Percentiles rank a stretch among this genome's conserved stretches.
phyloP scores from a whole-genome alignment of 2,329 filamentous ascomycete species.

The Trichoderma atroviride region DNA sequence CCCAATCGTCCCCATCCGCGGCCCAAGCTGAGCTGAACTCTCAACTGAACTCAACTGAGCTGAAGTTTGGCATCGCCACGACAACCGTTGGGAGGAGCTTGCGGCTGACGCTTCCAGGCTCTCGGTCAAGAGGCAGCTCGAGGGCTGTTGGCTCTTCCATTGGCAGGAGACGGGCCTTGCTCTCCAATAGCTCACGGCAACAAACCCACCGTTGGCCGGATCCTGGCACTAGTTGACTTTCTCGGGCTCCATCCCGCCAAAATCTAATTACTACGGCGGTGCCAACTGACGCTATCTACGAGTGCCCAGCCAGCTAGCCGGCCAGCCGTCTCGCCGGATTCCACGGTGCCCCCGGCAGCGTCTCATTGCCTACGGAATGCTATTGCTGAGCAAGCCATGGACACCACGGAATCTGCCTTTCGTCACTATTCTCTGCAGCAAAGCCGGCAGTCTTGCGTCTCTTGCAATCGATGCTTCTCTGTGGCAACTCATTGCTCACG shows the following conservation, averaged over 20 bases:
- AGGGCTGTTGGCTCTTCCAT: neutral
- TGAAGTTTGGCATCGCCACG: constrained; percentile 16
- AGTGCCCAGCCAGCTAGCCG: constrained; percentile 1
- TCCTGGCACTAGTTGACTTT: neutral
- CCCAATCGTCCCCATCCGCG: neutral
- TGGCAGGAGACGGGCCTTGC: neutral
- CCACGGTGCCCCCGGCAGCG: constrained; percentile 7
- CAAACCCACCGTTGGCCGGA: neutral
- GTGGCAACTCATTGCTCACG: neutral
- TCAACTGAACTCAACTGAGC: neutral
- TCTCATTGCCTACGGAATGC: neutral
- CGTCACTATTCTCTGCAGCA: neutral
- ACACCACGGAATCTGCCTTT: constrained; percentile 1
- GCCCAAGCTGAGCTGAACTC: constrained; percentile 12
- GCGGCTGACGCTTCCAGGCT: constrained; percentile 10
- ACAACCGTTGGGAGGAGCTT: neutral
- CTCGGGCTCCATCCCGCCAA: constrained; percentile 1
- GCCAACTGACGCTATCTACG: constrained; percentile 12
- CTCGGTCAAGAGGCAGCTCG: neutral
- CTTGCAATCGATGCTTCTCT: neutral
- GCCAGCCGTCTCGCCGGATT: constrained; percentile 12
- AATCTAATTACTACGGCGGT: constrained; percentile 14
- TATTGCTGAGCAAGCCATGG: neutral
- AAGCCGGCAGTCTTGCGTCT: neutral
- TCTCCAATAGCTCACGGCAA: neutral